These are phyloP conservation scores for Aspergillus indologenus DNA, from an alignment of 495 filamentous ascomycete species.

Conservation along the genomic window DNA sequence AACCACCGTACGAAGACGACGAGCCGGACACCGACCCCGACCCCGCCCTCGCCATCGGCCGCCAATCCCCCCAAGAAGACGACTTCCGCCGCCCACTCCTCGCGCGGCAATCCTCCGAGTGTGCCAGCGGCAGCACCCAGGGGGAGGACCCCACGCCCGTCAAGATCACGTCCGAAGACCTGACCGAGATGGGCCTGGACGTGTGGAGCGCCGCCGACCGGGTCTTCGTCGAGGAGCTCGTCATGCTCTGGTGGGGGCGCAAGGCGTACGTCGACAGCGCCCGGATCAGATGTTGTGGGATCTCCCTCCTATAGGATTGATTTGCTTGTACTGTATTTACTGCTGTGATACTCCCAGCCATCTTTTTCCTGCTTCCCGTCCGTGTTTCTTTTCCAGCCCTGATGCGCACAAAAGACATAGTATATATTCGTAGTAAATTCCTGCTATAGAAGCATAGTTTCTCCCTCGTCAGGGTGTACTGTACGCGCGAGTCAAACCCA, in stretches of 20 bases:
- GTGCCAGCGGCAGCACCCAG: not conserved
- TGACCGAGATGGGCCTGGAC: slow-evolving; percentile 80
- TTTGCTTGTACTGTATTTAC: not conserved
- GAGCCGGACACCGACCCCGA: slow-evolving; percentile 29
- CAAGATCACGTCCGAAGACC: slow-evolving; percentile 63
- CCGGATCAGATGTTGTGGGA: slow-evolving; percentile 75
- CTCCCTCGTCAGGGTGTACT: no score
- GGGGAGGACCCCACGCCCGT: slow-evolving; percentile 36
- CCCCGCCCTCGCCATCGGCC: slow-evolving; percentile 26
- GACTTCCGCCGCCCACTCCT: slow-evolving; percentile 30
- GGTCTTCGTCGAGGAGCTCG: slow-evolving; percentile 65
- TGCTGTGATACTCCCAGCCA: not conserved
- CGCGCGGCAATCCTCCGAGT: slow-evolving; percentile 14
- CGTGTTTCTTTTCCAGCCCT: not conserved
- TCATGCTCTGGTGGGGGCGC: slow-evolving; percentile 68
- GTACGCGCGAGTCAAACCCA: no score
- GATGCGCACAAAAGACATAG: not conserved
- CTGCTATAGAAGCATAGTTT: no score
- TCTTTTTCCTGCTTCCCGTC: not conserved
- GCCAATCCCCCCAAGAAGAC: slow-evolving; percentile 30
- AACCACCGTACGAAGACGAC: slow-evolving; percentile 36
- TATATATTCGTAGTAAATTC: not conserved
- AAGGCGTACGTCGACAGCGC: slow-evolving; percentile 66
- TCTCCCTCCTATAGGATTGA: slow-evolving; percentile 63
- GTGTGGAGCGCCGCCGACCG: slow-evolving; percentile 79